A percentile compares a stretch with the other conserved stretches of the same genome.
phyloP scores from a whole-genome alignment of 2,329 filamentous ascomycete species.

The Ascochyta lentis region DNA sequence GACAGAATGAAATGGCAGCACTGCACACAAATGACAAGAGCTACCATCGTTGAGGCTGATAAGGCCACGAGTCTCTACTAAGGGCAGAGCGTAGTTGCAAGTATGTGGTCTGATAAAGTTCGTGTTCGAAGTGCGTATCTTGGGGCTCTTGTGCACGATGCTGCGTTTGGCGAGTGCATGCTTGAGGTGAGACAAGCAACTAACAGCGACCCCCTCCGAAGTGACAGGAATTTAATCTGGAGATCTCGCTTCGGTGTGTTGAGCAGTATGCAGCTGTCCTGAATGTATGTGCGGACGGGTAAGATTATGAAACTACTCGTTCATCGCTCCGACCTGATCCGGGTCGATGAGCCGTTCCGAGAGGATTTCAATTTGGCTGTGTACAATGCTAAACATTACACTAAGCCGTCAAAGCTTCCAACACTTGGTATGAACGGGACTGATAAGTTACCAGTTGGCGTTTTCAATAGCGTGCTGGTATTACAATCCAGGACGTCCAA shows the following conservation, averaged over 20 bases:
- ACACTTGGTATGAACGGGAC: background rate
- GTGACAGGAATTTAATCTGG: background rate
- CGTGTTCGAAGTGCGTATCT: background rate
- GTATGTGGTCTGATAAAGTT: constrained; percentile 11
- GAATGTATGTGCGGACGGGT: background rate
- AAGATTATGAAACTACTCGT: background rate
- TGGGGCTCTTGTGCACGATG: background rate
- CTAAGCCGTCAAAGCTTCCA: background rate
- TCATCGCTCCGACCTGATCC: background rate
- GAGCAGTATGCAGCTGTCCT: background rate
- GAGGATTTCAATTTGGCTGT: background rate
- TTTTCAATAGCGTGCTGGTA: constrained; percentile 3
- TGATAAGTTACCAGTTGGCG: background rate
- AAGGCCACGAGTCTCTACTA: constrained; percentile 7
- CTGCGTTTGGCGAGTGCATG: background rate
- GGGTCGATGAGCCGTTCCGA: background rate
- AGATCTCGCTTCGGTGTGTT: background rate
- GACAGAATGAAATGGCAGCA: constrained; percentile 6
- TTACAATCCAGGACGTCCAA: background rate
- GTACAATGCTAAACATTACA: background rate
- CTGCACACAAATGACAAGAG: constrained; percentile 15
- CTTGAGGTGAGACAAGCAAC: background rate
- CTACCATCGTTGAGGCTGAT: constrained; percentile 15
- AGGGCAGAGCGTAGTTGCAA: constrained; percentile 30
- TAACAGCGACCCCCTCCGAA: no score